phyloP scores from a whole-genome alignment of 192 early-diverging fungal genomes.

The Backusella tarrabulga region DNA sequence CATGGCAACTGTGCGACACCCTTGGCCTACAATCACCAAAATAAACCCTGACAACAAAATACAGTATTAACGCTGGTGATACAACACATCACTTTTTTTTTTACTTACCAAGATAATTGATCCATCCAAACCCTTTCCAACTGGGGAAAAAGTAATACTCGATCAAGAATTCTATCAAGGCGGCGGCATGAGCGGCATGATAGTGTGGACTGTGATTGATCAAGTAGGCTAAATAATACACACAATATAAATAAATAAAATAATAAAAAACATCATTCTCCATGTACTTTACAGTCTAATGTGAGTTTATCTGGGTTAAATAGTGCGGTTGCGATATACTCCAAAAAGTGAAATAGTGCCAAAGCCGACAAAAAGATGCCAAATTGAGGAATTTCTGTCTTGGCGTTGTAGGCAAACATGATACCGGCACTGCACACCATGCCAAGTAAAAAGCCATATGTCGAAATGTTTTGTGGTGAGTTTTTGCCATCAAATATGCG shows the following conservation, averaged over 20 bases:
- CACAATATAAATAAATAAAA: background rate
- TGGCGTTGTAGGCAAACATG: constrained; percentile 32
- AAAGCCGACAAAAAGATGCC: constrained; percentile 69
- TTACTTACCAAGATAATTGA: constrained; percentile 42
- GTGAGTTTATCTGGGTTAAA: constrained; percentile 68
- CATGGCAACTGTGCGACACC: constrained; percentile 82
- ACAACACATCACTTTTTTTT: background rate
- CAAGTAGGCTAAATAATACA: constrained; percentile 57
- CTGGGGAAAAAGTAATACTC: constrained; percentile 62
- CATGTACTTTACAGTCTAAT: constrained; percentile 61
- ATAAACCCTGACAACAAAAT: constrained; percentile 48
- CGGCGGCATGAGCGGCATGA: constrained; percentile 62
- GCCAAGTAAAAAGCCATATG: constrained; percentile 73
- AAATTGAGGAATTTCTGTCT: constrained; percentile 46
- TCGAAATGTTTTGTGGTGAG: constrained; percentile 80
- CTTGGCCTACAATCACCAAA: constrained; percentile 68
- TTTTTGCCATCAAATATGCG: constrained; percentile 63
- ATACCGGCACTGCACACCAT: constrained; percentile 55
- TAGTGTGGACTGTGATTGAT: constrained; percentile 74
- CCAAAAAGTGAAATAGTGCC: constrained; percentile 79
- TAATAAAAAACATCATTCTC: background rate
- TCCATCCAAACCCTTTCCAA: constrained; percentile 46
- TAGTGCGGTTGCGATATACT: constrained; percentile 86
- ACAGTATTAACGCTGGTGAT: background rate
- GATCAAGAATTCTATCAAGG: constrained; percentile 68